Conservation (phyloP, 2,329 filamentous ascomycete genomes). For the Hirsutella rhossiliensis region DNA sequence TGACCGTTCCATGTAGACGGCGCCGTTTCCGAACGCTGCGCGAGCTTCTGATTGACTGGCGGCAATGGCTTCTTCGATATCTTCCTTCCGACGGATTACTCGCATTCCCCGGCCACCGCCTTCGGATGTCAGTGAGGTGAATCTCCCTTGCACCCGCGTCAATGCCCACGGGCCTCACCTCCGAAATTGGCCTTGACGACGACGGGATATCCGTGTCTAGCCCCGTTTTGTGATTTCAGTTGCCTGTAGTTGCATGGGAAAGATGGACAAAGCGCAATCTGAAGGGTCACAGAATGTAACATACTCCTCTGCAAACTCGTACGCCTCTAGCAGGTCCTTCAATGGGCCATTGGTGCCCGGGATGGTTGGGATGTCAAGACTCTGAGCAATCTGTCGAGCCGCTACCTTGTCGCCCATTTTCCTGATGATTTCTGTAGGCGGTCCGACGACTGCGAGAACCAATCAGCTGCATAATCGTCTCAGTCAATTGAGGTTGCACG, state of each 20-base stretch:
- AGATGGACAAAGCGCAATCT: no score
- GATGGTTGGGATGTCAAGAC: neutral
- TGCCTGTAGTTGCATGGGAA: neutral
- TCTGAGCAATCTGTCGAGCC: neutral
- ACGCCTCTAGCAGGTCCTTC: neutral
- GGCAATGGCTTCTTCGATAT: neutral
- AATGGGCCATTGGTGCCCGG: neutral
- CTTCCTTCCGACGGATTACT: constrained; percentile 2
- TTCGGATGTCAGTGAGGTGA: constrained; percentile 7
- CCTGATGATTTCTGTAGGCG: constrained; percentile 37
- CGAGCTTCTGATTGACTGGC: neutral
- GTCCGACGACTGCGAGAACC: constrained; percentile 35
- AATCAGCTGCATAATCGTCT: neutral
- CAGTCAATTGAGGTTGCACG: neutral
- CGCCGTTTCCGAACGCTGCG: constrained; percentile 2
- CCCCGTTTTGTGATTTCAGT: neutral
- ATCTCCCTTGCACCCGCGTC: neutral
- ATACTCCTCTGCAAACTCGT: neutral
- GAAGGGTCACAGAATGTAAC: neutral
- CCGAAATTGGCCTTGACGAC: constrained; percentile 24
- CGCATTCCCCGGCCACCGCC: constrained; percentile 30
- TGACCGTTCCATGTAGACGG: constrained; percentile 24
- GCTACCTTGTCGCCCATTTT: constrained; percentile 34
- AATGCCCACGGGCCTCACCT: no score
- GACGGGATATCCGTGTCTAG: constrained; percentile 20